phyloP scores from a whole-genome alignment of 2,329 filamentous ascomycete genomes.

The Cladosporium sp. region DNA sequence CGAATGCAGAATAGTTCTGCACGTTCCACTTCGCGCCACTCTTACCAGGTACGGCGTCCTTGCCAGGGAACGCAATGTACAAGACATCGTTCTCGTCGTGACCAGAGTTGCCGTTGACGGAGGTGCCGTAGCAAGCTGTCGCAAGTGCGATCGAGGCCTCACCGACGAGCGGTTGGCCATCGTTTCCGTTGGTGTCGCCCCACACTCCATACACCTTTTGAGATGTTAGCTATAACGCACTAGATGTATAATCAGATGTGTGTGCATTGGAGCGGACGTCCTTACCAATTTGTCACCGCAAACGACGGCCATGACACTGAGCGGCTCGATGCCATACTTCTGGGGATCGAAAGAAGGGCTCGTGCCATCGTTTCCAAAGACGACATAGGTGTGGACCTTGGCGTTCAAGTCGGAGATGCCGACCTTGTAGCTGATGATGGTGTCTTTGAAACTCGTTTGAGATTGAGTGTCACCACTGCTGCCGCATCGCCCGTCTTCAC shows the following conservation, averaged over 20 bases:
- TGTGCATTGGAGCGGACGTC: not conserved
- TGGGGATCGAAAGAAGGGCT: slow-evolving; percentile 19
- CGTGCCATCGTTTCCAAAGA: slow-evolving; percentile 52
- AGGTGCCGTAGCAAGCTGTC: slow-evolving; percentile 54
- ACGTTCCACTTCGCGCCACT: slow-evolving; percentile 57
- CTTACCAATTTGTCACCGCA: slow-evolving; percentile 48
- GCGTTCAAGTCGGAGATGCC: slow-evolving; percentile 51
- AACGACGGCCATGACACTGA: slow-evolving; percentile 58
- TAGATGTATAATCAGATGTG: not conserved
- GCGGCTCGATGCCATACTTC: slow-evolving; percentile 47
- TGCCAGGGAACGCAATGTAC: slow-evolving; percentile 61
- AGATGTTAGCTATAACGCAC: not conserved
- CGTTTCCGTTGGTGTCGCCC: slow-evolving; percentile 62
- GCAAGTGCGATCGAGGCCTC: slow-evolving; percentile 61
- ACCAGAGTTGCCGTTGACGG: slow-evolving; percentile 57
- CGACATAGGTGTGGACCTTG: slow-evolving; percentile 55
- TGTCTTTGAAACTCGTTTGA: slow-evolving; percentile 48
- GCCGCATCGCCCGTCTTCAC: slow-evolving; percentile 39
- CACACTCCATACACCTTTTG: slow-evolving; percentile 56
- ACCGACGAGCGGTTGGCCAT: slow-evolving; percentile 46
- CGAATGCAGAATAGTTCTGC: slow-evolving; percentile 49
- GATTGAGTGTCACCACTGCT: slow-evolving; percentile 48
- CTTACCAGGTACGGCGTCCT: slow-evolving; percentile 57
- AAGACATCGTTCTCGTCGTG: slow-evolving; percentile 60
- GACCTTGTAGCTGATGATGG: slow-evolving; percentile 17